Evolutionary conservation across 2,329 filamentous ascomycete genomes (phyloP).

Genomic region (Nothophaeocryptopus gaeumannii): DNA sequence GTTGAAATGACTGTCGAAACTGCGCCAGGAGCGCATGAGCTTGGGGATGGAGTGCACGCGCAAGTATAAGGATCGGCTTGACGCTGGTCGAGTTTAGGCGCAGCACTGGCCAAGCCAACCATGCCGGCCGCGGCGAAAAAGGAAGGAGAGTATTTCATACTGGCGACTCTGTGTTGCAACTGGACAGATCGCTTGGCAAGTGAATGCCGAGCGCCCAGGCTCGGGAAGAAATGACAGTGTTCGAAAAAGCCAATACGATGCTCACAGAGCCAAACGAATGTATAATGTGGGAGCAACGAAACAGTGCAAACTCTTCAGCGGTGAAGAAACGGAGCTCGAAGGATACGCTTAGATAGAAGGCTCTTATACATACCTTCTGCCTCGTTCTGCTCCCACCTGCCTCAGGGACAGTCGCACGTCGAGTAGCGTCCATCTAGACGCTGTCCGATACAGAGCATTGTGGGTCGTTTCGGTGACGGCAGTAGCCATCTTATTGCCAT

Average conservation of each 20-base stretch:
- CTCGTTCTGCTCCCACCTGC: not conserved
- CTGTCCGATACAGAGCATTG: constrained; percentile 13
- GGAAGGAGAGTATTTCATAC: constrained; percentile 38
- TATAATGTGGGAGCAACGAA: constrained; percentile 12
- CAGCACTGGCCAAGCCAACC: constrained; percentile 45
- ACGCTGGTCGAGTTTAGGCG: constrained; percentile 48
- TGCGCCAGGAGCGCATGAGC: no score
- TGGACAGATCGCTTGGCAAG: no score
- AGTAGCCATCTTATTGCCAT: constrained; percentile 13
- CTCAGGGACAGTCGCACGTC: not conserved
- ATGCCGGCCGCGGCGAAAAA: constrained; percentile 46
- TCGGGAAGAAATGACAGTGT: no score
- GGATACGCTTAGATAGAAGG: not conserved
- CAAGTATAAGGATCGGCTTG: constrained; percentile 38
- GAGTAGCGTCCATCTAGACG: constrained; percentile 7
- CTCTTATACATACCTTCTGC: constrained; percentile 15
- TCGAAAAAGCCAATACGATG: constrained; percentile 27
- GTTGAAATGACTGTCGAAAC: not conserved
- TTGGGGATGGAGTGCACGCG: constrained; percentile 13
- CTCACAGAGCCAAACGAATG: constrained; percentile 33
- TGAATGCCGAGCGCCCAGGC: no score
- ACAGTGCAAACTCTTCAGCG: not conserved
- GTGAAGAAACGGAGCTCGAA: not conserved
- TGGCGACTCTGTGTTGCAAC: constrained; percentile 12
- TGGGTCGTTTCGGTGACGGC: constrained; percentile 8